Percentiles rank a stretch among this genome's conserved stretches.
These are phyloP conservation scores for Nothopassalora personata DNA, from an alignment of 2,329 filamentous ascomycete genomes.

Conservation along the genomic window DNA sequence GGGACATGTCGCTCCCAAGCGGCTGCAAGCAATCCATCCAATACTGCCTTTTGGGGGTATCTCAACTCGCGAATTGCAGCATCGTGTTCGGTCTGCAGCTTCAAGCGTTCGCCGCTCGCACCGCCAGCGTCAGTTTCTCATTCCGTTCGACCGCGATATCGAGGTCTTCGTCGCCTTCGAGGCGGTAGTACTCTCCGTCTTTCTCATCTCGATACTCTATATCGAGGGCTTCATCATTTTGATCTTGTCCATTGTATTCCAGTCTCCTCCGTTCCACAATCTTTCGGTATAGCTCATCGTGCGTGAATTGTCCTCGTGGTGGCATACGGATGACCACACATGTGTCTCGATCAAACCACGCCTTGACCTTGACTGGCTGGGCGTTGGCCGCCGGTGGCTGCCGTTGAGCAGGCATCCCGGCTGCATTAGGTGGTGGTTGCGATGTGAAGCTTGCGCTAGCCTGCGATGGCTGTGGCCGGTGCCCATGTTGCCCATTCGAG, in stretches of 20 bases:
- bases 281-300: conserved; percentile 73
- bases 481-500: conserved; percentile 11
- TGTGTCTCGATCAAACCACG: conserved; percentile 80
- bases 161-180: conserved; percentile 76
- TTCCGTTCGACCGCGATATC: conserved; percentile 76
- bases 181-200: conserved; percentile 65
- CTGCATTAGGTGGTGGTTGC: conserved; percentile 12
- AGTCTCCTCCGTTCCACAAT: conserved; percentile 79
- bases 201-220: conserved; percentile 84
- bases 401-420: conserved; percentile 9
- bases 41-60: not conserved
- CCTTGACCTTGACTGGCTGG: conserved; percentile 74
- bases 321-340: conserved; percentile 88
- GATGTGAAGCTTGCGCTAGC: conserved; percentile 11
- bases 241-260: conserved; percentile 35
- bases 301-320: conserved; percentile 61
- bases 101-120: conserved; percentile 27
- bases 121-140: conserved; percentile 71
- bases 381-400: conserved; percentile 22
- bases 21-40: not conserved
- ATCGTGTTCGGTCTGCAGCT: not conserved
- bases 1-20: not conserved
- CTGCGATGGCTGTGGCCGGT: conserved; percentile 15
- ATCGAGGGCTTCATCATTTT: conserved; percentile 53
- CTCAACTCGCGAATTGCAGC: not conserved